Evolutionary conservation across 2,329 filamentous ascomycete species (phyloP), one percentile per base, ranked within the genome.

Genomic region (Sphaerostilbella broomeana): DNA sequence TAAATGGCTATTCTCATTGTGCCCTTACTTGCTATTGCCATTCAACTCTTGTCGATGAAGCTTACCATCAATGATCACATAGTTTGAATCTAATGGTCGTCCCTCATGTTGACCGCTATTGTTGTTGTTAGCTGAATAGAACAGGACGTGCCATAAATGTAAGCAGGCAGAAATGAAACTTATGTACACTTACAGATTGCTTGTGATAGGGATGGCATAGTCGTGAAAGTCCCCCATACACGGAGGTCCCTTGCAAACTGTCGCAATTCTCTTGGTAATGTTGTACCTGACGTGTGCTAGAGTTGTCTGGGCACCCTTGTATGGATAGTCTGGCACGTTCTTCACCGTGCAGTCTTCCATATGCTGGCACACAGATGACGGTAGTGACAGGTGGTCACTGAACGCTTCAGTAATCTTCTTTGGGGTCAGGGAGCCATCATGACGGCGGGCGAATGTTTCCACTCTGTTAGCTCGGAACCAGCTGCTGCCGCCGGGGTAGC

Each of bases 401-500:
- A 43, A 39, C 7, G 40, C 35, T 13, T 24, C 17, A 7, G 26
- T 31, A 15, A 43, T 16, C 26, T 38, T 17, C 20, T 43, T 19
- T 15, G 5, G 16, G 8, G 27, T 38, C 26, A 43, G 6, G 2
- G 11, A 5, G 13, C 35, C 28, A 12, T 35, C 15, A 13, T 19
- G 19, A 3, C 17, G 40, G 6, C 35, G 35, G 7, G 35, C 7
- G 5, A 7, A 12, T 13, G 21, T 4, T 16, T 7, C 40, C 7
- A 43, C 18, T 17, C 29, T 35, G 13, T 17, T n/a, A 19, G 16
- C 22, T 4, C 40, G 40, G 22, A 45, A 45, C 43, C 43, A 45
- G 30, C 40, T 43, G 21, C 43, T 45, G 3, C 43, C 43, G 3
- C 43, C 43, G 3, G 43, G 39, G n/a, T 42, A 26, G n/a, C 43